Evolutionary conservation across 2,329 filamentous ascomycete genomes (phyloP), one percentile per base, ranked within the genome.

Genomic region (Diaporthe batatas): DNA sequence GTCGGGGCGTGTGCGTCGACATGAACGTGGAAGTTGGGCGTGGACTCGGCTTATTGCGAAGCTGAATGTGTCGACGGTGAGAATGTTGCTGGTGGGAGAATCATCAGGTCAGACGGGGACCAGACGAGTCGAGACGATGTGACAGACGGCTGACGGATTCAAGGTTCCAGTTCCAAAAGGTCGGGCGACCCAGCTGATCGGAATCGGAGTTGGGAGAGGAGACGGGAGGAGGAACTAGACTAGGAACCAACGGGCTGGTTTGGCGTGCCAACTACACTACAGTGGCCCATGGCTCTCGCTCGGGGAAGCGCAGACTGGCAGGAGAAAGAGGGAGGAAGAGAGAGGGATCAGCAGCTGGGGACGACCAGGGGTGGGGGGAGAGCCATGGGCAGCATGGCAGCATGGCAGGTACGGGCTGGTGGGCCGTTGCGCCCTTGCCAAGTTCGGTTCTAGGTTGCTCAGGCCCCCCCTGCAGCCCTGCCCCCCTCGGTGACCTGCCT

Each of bases 131-230:
- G 11, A 36, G 44, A 51, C 36, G 62, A 65, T 65, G 62, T n/a
- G n/a, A n/a, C n/a, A n/a, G n/a, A n/a, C 14, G 62, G 36, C 11
- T 3, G 36, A 51, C 62, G 62, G 44, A 51, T 65, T 65, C 62
- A 51, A 65, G 62, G 62, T 65, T 65, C 62, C 62, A 51, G n/a
- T n/a, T n/a, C n/a, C n/a, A n/a, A 65, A 42, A 49, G 23, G 42
- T 51, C 49, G 59, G 59, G 42, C n/a, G 59, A 65, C 44, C 59
- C 59, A 65, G 59, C 59, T 65, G 62, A 65, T 65, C 44, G 62
- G 62, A 65, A 65, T 65, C 62, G 62, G 62, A 12, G 18, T 65
- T 65, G 62, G 62, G 44, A 65, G 44, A 65, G 59, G 6, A 65
- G 44, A 65, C 44, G 32, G 42, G 44, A 64, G 47, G 44, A 51